Evolutionary conservation across 306 rosid genomes (phyloP).

Genomic region (Gillenia trifoliata): DNA sequence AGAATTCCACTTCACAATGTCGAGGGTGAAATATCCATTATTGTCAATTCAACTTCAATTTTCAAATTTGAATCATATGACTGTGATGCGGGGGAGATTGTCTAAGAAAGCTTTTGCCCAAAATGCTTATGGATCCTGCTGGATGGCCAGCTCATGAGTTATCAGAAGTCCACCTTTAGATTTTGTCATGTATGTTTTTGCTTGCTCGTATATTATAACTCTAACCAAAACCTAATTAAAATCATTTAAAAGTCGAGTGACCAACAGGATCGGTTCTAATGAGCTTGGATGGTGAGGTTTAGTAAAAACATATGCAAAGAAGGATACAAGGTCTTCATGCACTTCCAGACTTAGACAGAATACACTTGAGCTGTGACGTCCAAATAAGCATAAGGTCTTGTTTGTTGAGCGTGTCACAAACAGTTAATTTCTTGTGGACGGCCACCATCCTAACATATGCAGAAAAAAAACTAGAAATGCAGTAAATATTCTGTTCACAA

Average conservation of each 20-base stretch:
- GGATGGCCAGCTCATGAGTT: neutral
- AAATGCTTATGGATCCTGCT: neutral
- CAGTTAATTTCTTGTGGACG: neutral
- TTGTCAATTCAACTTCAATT: neutral
- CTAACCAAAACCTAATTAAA: neutral
- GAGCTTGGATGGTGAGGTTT: neutral
- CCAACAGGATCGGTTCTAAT: neutral
- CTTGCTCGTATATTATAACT: neutral
- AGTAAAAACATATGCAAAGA: neutral
- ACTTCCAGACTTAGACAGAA: neutral
- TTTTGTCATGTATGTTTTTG: neutral
- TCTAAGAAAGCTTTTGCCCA: too few species aligned
- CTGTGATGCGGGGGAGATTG: too few species aligned
- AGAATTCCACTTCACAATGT: conserved; percentile 2
- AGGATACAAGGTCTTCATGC: neutral
- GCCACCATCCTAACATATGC: neutral
- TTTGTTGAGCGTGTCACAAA: neutral
- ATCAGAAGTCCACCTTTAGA: neutral
- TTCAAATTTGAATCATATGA: neutral
- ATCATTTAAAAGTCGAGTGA: neutral
- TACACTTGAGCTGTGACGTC: neutral
- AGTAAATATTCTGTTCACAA: conserved; percentile 9
- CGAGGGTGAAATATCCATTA: neutral
- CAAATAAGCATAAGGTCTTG: neutral
- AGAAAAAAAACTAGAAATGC: neutral